Base-by-base conservation (phyloP, 371 early-diverging fungal species). In the Mortierella sp. region DNA sequence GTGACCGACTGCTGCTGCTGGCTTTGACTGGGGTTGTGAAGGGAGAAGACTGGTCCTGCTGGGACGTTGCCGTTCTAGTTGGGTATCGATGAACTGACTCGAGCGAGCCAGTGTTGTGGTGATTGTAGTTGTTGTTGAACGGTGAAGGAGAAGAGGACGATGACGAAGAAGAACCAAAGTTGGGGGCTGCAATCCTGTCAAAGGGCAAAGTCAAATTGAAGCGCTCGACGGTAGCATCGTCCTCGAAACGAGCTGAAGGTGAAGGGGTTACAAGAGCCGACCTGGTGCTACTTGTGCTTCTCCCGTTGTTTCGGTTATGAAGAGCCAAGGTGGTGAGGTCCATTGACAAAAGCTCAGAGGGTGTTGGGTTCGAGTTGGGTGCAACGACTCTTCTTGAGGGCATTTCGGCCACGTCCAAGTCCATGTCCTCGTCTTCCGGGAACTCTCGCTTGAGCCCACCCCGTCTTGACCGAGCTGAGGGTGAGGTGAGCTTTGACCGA, bases 271-370 rank as follows among this genome's bases (percentile, higher is more conserved):
- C 44, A 52, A 47, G 55, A 2, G 63, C 22, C 13, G 48, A 19
- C 11, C 22, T 47, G n/a, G 50, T 61, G 40, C 40, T 29, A 64
- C 34, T 64, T 44, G 44, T 45, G 39, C 1, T 29, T 50, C 14
- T 31, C 24, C 9, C n/a, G 53, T 53, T 58, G 24, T 67, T 66
- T 40, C 14, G 29, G 44, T 52, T 52, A 14, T 66, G 26, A 10
- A 81, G 77, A 19, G 63, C 77, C 31, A 80, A 70, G 19, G 66
- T 66, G 37, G 73, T 70, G 22, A 81, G 74, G 64, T 81, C 64
- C 74, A 70, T 81, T 67, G 81, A 81, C 14, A 81, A 43, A 61
- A 76, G 45, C 26, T 73, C 74, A 13, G 81, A 81, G 14, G 81
- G 81, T 4, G 79, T 74, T 16, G 74, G 71, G 16, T 75, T 67